Evolutionary conservation across 78 protist genomes (phyloP), one percentile per base, ranked within the genome.

Genomic region (Isochrysis galbana): DNA sequence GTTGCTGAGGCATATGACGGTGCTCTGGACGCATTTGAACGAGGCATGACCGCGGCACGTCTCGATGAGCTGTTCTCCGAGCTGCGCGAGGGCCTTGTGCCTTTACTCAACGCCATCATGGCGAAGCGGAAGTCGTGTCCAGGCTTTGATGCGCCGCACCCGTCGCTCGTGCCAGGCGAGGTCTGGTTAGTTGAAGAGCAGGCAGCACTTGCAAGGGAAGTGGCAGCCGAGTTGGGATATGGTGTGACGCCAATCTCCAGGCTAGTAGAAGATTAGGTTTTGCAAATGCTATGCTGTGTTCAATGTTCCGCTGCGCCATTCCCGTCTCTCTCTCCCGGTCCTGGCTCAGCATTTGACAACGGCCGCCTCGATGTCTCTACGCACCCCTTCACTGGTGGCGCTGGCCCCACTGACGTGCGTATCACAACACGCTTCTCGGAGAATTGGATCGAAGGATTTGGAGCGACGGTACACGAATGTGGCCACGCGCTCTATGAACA

Each of bases 401-500:
- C 61, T 25, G 21, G 25, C 34, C 78, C 46, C 32, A 5, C 74
- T 41, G 95, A 93, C 82, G 93, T 91, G 32, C 89, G 95, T 34
- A 80, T 93, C 39, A 93, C 95, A n/a, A 82, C 93, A 36, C 89
- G 95, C 38, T 93, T 34, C 95, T 32, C 80, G 26, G 91, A 36
- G 55, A 92, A 90, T 32, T 93, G 61, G 55, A 29, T 46, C 23
- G 38, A 70, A 10, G 42, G 80, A 5, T 34, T 93, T 7, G 46
- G 32, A 5, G 92, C 87, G 3, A 44, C 92, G 45, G n/a, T 93
- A 48, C 95, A 93, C 82, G 95, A 93, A 44, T 3, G 67, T 0
- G 93, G 95, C 19, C 95, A 93, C 46, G 93, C 92, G 10, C 42
- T 42, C 32, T 93, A 93, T 82, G 95, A 93, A 77, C 93, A 89